phyloP scores from a whole-genome alignment of 495 filamentous ascomycete genomes.

The Trypethelium eluteriae region DNA sequence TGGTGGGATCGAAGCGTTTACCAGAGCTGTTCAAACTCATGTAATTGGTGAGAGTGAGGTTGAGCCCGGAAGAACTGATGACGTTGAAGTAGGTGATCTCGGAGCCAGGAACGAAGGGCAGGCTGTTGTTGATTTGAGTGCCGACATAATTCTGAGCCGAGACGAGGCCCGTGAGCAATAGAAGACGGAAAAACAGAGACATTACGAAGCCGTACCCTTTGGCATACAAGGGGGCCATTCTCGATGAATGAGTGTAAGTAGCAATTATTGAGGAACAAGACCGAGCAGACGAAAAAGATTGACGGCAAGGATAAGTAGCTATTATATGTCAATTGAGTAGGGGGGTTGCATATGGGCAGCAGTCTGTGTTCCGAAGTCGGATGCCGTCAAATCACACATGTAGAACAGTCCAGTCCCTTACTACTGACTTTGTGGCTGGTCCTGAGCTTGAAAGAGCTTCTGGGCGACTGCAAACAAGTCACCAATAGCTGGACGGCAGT shows the following conservation, averaged over 20 bases:
- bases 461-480: background rate
- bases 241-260: background rate
- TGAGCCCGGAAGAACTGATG: background rate
- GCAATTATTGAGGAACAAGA: background rate
- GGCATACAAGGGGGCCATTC: background rate
- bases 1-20: background rate
- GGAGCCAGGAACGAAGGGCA: background rate
- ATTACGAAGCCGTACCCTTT: background rate
- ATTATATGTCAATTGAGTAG: background rate
- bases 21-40: background rate
- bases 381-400: background rate
- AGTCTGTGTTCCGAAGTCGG: too few species aligned
- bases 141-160: slow-evolving; percentile 8
- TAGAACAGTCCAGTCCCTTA: background rate
- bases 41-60: slow-evolving; percentile 9
- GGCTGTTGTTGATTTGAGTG: slow-evolving; percentile 11
- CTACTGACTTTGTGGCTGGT: background rate
- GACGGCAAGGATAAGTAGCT: background rate
- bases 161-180: background rate
- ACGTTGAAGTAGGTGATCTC: slow-evolving; percentile 12
- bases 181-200: background rate
- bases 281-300: background rate
- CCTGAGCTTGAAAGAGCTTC: background rate
- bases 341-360: too few species aligned
- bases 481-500: background rate